phyloP scores from a whole-genome alignment of 2,329 filamentous ascomycete genomes.

The Trichoderma endophyticum region DNA sequence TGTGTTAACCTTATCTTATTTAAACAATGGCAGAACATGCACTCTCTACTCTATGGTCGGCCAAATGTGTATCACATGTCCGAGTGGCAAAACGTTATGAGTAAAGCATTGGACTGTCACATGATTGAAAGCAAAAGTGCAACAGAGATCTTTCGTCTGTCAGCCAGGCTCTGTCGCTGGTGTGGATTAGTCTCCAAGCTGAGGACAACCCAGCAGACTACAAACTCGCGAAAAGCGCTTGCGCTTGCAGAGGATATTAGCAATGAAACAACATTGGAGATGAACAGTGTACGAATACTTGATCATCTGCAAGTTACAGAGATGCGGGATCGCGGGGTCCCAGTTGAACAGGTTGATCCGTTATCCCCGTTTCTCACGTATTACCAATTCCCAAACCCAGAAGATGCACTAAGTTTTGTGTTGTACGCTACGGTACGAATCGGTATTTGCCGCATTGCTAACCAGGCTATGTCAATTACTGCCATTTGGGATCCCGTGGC shows the following conservation, averaged over 20 bases:
- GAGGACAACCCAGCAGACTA: not conserved
- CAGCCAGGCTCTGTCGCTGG: too few species aligned
- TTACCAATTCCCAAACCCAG: not conserved
- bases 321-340: not conserved
- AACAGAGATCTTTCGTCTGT: too few species aligned
- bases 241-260: not conserved
- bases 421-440: not conserved
- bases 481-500: not conserved
- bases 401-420: not conserved
- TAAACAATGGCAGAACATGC: too few species aligned
- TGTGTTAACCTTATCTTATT: too few species aligned
- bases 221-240: not conserved
- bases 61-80: too few species aligned
- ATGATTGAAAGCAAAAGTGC: too few species aligned
- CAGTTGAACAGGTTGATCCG: not conserved
- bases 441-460: not conserved
- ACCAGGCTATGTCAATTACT: not conserved
- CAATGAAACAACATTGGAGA: not conserved
- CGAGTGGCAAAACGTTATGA: too few species aligned
- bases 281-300: not conserved
- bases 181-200: too few species aligned
- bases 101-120: too few species aligned
- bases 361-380: not conserved
- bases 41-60: too few species aligned
- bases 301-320: not conserved